A percentile compares a stretch with the other conserved stretches of the same genome.
Evolutionary conservation across 176 grass and related monocot genomes (phyloP).

Genomic region (Phoenix roebelenii): DNA sequence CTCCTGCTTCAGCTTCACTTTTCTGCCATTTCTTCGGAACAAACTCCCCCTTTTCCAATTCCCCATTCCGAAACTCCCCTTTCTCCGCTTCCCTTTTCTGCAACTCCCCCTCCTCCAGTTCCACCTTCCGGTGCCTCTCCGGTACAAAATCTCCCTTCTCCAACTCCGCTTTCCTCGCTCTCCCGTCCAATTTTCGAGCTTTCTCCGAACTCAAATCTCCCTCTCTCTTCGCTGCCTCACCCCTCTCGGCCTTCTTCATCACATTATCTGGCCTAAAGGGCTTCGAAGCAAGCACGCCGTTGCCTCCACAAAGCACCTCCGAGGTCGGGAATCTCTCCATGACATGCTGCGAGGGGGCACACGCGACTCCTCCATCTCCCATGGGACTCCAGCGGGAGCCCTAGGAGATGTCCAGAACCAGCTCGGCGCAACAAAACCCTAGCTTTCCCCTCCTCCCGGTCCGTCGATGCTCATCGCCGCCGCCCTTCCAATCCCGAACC

Average conservation of each 20-base stretch:
- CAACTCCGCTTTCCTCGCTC: slow-evolving; percentile 34
- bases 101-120: slow-evolving; percentile 93
- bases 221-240: slow-evolving; percentile 35
- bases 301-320: slow-evolving; percentile 22
- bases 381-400: slow-evolving; percentile 56
- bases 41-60: slow-evolving; percentile 22
- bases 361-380: slow-evolving; percentile 97
- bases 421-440: slow-evolving; percentile 43
- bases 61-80: slow-evolving; percentile 33
- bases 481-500: neutral
- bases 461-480: slow-evolving; percentile 71
- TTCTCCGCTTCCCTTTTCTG: slow-evolving; percentile 47
- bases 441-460: slow-evolving; percentile 45
- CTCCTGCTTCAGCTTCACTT: slow-evolving; percentile 34
- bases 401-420: slow-evolving; percentile 22
- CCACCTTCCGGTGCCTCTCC: slow-evolving; percentile 26
- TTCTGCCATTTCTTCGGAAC: slow-evolving; percentile 74
- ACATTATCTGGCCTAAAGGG: slow-evolving; percentile 16
- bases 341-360: slow-evolving; percentile 44
- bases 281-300: slow-evolving; percentile 11
- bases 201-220: slow-evolving; percentile 14
- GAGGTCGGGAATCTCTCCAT: slow-evolving; percentile 18
- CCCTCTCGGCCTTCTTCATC: slow-evolving; percentile 14
- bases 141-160: slow-evolving; percentile 21
- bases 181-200: slow-evolving; percentile 28